phyloP scores from a whole-genome alignment of 192 early-diverging fungal species.

The Neocallimastix lanati region DNA sequence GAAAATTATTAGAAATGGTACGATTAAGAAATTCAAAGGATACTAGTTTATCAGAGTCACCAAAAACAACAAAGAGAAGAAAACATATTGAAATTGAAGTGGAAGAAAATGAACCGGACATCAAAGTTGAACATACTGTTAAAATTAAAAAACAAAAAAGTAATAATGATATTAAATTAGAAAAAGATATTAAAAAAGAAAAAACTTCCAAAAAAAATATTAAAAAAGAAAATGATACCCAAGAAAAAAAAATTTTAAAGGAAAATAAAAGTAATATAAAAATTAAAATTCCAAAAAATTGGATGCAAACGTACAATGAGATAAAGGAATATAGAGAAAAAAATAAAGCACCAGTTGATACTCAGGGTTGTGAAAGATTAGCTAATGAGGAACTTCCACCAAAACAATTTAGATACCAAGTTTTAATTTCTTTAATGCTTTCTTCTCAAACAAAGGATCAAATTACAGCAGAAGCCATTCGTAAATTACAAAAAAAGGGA shows the following conservation, averaged over 20 bases:
- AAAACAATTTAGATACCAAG: constrained; percentile 53
- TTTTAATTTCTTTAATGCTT: constrained; percentile 66
- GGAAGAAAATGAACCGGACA: background rate
- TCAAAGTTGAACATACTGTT: background rate
- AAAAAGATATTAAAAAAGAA: background rate
- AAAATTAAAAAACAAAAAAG: background rate
- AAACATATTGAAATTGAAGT: background rate
- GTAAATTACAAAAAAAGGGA: constrained; percentile 43
- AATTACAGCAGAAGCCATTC: constrained; percentile 60
- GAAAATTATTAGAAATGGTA: background rate
- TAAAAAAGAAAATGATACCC: background rate
- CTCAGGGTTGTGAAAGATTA: constrained; percentile 66
- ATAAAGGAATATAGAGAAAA: constrained; percentile 47
- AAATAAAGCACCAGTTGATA: constrained; percentile 65
- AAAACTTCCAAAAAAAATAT: background rate
- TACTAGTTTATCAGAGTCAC: background rate
- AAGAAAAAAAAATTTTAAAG: too few relatives aligned
- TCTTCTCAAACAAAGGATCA: constrained; percentile 89
- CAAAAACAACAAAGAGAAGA: background rate
- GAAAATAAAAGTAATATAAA: background rate
- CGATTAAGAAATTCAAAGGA: background rate
- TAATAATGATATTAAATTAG: background rate
- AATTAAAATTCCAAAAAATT: constrained; percentile 20
- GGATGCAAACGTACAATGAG: constrained; percentile 40
- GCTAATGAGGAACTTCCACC: constrained; percentile 14